phyloP scores from a whole-genome alignment of 257 asterid species.

The Primulina eburnea region DNA sequence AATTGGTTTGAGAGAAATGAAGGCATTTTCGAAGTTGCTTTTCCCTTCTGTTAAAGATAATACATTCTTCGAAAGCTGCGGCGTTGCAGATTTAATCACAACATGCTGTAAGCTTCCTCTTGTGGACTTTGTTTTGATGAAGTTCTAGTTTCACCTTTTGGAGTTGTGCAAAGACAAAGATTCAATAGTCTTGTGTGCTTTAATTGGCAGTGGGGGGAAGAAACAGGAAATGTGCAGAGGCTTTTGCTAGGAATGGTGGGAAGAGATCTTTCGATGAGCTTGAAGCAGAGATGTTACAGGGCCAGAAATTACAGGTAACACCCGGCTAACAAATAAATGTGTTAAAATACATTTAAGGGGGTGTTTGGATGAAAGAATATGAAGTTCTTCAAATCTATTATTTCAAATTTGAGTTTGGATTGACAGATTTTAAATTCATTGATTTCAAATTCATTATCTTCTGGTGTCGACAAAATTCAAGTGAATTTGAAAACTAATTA shows the following conservation, averaged over 20 bases:
- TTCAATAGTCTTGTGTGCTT: not conserved
- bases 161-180: not conserved
- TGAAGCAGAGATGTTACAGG: conserved; percentile 89
- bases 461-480: too few species aligned
- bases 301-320: conserved; percentile 83
- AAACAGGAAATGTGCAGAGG: conserved; percentile 90
- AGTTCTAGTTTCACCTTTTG: not conserved
- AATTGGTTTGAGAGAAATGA: conserved; percentile 90
- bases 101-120: conserved; percentile 72
- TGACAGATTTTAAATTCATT: too few species aligned
- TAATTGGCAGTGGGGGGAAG: conserved; percentile 77
- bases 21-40: conserved; percentile 77
- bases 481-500: too few species aligned
- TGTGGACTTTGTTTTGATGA: not conserved
- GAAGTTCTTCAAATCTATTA: not conserved
- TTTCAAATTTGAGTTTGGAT: not conserved
- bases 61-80: conserved; percentile 96
- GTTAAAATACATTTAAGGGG: not conserved
- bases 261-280: conserved; percentile 89
- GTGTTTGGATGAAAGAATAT: not conserved
- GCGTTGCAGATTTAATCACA: conserved; percentile 88
- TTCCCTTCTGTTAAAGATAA: conserved; percentile 84
- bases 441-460: too few species aligned
- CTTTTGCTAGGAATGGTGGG: conserved; percentile 82
- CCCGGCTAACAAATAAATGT: not conserved